phyloP scores from a whole-genome alignment of 2,329 filamentous ascomycete genomes.

The Monilinia polystroma region DNA sequence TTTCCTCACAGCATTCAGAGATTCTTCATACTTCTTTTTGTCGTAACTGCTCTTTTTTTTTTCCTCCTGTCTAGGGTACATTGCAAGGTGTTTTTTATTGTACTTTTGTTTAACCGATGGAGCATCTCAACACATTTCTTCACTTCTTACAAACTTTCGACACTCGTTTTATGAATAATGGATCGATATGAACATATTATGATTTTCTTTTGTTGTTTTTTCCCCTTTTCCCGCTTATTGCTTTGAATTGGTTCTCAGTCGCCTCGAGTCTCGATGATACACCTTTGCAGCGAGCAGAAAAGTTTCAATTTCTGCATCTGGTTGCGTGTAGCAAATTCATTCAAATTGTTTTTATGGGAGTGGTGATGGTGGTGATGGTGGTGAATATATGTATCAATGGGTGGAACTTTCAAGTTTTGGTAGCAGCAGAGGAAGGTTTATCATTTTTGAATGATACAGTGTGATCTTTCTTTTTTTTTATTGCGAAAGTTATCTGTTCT shows the following conservation, averaged over 20 bases:
- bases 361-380: constrained; percentile 6
- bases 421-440: background rate
- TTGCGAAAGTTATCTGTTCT: constrained; percentile 5
- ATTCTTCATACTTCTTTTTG: constrained; percentile 11
- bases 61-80: constrained; percentile 5
- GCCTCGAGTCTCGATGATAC: constrained; percentile 16
- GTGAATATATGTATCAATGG: constrained; percentile 17
- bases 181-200: constrained; percentile 17
- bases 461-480: background rate
- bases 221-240: background rate
- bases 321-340: background rate
- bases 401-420: constrained; percentile 1
- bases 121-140: background rate
- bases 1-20: constrained; percentile 4
- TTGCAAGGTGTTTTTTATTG: constrained; percentile 7
- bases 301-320: background rate
- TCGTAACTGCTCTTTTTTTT: background rate
- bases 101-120: constrained; percentile 17
- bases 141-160: constrained; percentile 3
- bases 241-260: constrained; percentile 10
- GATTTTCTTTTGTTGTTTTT: constrained; percentile 13
- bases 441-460: constrained; percentile 17
- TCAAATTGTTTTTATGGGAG: constrained; percentile 4
- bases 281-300: constrained; percentile 14
- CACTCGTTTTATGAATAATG: constrained; percentile 20